Evolutionary conservation across 345 rosid species (phyloP), one percentile per base, ranked within the genome.

Genomic region (Populus simonii): DNA sequence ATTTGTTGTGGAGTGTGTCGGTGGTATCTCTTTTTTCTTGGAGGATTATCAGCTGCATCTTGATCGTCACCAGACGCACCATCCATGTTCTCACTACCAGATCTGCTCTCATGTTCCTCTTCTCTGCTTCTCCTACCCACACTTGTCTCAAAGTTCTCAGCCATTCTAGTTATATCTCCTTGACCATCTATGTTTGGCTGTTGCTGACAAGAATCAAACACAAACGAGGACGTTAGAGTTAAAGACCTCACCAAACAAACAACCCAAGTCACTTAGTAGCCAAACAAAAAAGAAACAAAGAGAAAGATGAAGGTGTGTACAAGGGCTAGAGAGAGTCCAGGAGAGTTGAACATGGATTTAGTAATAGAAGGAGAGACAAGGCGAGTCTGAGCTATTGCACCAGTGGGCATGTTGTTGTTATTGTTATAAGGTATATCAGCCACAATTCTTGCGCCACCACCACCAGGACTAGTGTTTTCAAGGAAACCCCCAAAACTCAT

Each of bases 1-100:
- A 96, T 96, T 92, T 96, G 99, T 68, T 92, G 98, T 68, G 99
- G 98, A 80, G 98, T 96, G 91, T 96, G 99, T 85, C 99, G 98
- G 92, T 96, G 98, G 82, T 94, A 92, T 81, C 98, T 85, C 81
- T 96, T 96, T 87, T 96, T 96, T 76, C 90, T 83, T 0, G 98
- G 98, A 80, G 93, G 99, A 8, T 88, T 89, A 79, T 90, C 97
- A 75, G 90, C 90, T 38, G 90, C 95, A 79, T 96, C 99, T 80
- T 82, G 97, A 72, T 96, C 98, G 71, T 96, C 99, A 39, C 98
- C 99, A 45, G 99, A 96, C 79, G 80, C 94, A 7, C 97, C 98
- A 72, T 94, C 97, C 71, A 96, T 84, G 85, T 96, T 94, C 78
- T 94, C 97, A 79, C 98, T 94, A 5, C 98, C 99, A 89, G 99